Percentiles rank a stretch among this genome's conserved stretches.
phyloP scores from a whole-genome alignment of 75 land plant genomes.

The Sequoia sempervirens region DNA sequence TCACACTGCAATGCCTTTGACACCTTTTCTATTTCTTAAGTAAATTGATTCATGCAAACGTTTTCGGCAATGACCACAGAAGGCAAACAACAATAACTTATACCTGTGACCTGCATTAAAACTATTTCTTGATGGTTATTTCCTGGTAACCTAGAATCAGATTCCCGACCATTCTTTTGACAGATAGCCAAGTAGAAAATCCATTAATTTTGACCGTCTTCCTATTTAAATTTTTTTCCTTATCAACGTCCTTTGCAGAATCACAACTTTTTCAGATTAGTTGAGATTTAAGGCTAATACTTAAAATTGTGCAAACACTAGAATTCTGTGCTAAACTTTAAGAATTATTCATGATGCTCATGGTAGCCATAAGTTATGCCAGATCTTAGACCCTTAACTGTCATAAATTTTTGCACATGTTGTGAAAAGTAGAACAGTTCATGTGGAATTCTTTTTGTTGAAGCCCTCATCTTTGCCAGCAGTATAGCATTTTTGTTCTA shows the following conservation, averaged over 20 bases:
- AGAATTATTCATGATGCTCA: neutral
- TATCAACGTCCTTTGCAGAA: neutral
- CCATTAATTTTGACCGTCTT: neutral
- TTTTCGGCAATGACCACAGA: too few species aligned
- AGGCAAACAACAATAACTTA: too few species aligned
- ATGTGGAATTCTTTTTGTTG: neutral
- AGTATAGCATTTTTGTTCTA: neutral
- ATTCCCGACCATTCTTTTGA: neutral
- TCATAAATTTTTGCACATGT: neutral
- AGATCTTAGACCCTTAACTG: neutral
- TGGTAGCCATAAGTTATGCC: too few species aligned
- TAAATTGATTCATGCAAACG: too few species aligned
- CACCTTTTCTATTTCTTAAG: too few species aligned
- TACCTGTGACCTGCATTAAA: too few species aligned
- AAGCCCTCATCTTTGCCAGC: neutral
- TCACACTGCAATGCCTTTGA: too few species aligned
- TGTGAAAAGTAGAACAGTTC: neutral
- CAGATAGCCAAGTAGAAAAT: neutral
- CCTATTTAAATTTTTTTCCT: neutral
- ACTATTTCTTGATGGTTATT: too few species aligned
- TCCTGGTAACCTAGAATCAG: neutral
- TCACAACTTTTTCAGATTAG: neutral
- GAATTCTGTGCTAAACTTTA: neutral
- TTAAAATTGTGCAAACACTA: neutral
- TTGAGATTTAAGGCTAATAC: neutral